These are phyloP conservation scores for Toxoplasma gondii DNA, from an alignment of 169 alveolate species.

Conservation along the genomic window DNA sequence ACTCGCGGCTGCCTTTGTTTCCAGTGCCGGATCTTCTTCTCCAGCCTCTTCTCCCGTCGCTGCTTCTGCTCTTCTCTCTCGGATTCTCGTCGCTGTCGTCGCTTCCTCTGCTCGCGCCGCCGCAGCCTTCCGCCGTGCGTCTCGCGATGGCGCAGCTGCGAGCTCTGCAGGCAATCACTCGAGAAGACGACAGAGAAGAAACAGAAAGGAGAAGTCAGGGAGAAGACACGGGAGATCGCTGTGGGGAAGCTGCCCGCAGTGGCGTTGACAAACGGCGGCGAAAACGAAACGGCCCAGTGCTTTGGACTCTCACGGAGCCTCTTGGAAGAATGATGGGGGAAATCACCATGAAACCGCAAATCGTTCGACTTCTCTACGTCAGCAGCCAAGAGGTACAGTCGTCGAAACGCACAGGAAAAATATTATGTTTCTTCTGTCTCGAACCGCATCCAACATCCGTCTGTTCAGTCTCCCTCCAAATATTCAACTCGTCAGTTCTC, in stretches of 20 bases:
- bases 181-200: not conserved
- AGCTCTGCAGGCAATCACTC: not conserved
- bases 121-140: not conserved
- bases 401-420: too few relatives aligned
- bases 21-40: not conserved
- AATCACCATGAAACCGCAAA: not conserved
- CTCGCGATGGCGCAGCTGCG: not conserved
- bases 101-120: not conserved
- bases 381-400: not conserved
- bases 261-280: not conserved
- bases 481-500: too few relatives aligned
- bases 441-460: too few relatives aligned
- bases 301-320: not conserved
- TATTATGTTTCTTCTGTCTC: too few relatives aligned
- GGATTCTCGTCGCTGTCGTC: not conserved
- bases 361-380: not conserved
- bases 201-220: not conserved
- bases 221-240: not conserved
- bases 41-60: not conserved
- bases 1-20: not conserved
- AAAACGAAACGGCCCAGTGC: not conserved
- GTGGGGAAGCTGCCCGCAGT: not conserved
- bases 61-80: not conserved
- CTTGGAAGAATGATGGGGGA: not conserved
- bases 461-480: too few relatives aligned